phyloP scores from a whole-genome alignment of 1,284 basidiomycete species.

The Sporisorium iseilematis-ciliati region DNA sequence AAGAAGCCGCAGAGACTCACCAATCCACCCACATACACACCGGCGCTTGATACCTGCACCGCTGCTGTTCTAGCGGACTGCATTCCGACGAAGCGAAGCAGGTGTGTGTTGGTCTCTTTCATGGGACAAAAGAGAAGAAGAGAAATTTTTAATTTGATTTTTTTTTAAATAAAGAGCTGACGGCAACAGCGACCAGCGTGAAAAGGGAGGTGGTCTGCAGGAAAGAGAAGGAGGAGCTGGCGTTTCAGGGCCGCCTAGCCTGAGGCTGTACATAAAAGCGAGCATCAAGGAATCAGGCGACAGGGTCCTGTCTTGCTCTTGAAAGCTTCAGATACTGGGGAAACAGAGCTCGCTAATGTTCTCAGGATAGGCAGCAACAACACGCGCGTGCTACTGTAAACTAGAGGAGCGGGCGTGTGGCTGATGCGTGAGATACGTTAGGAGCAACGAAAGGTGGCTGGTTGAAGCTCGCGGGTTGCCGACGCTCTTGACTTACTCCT shows the following conservation, averaged over 20 bases:
- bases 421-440: too few relatives aligned
- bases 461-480: too few relatives aligned
- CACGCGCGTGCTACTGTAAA: background rate
- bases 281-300: background rate
- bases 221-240: background rate
- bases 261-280: too few relatives aligned
- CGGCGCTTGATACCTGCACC: background rate
- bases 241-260: background rate
- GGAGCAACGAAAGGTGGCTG: too few relatives aligned
- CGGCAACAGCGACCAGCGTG: background rate
- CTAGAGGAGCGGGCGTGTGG: too few relatives aligned
- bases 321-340: constrained; percentile 5
- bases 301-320: constrained; percentile 4
- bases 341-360: constrained; percentile 9
- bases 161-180: background rate
- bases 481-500: too few relatives aligned
- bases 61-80: too few relatives aligned
- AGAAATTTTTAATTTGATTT: background rate
- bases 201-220: background rate
- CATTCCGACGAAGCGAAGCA: background rate
- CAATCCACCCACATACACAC: too few relatives aligned
- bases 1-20: background rate
- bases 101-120: constrained; percentile 10
- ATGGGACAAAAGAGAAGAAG: constrained; percentile 5
- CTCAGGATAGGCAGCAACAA: background rate